Evolutionary conservation across 345 rosid species (phyloP).

Genomic region (Eucalyptus coolabah): DNA sequence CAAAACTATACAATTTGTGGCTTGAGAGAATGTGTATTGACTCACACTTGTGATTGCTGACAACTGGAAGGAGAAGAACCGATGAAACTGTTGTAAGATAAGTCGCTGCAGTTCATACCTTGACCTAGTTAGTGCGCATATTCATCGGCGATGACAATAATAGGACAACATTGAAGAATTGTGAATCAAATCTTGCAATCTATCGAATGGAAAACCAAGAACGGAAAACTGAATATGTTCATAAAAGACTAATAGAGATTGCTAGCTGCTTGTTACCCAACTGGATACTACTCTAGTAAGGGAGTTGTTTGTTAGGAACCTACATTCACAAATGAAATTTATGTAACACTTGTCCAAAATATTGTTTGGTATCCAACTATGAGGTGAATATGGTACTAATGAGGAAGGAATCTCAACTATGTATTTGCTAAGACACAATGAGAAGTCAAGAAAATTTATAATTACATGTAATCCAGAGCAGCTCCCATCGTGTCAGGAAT

Average conservation of each 20-base stretch:
- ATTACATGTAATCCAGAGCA: conserved; percentile 33
- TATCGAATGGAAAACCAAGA: not conserved
- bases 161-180: not conserved
- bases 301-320: conserved; percentile 68
- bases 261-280: conserved; percentile 19
- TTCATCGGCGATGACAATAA: not conserved
- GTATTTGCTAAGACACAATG: not conserved
- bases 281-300: conserved; percentile 47
- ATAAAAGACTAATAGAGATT: conserved; percentile 22
- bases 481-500: conserved; percentile 20
- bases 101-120: conserved; percentile 26
- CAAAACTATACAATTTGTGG: not conserved
- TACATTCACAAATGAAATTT: not conserved
- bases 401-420: not conserved
- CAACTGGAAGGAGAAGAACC: conserved; percentile 22
- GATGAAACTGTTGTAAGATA: conserved; percentile 77
- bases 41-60: conserved; percentile 32
- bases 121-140: not conserved
- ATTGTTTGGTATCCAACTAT: not conserved
- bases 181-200: not conserved
- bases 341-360: not conserved
- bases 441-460: not conserved
- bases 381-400: not conserved
- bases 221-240: not conserved
- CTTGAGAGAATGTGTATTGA: not conserved